These are phyloP conservation scores for Calonectria leucothoes DNA, from an alignment of 2,329 filamentous ascomycete genomes.

Conservation along the genomic window DNA sequence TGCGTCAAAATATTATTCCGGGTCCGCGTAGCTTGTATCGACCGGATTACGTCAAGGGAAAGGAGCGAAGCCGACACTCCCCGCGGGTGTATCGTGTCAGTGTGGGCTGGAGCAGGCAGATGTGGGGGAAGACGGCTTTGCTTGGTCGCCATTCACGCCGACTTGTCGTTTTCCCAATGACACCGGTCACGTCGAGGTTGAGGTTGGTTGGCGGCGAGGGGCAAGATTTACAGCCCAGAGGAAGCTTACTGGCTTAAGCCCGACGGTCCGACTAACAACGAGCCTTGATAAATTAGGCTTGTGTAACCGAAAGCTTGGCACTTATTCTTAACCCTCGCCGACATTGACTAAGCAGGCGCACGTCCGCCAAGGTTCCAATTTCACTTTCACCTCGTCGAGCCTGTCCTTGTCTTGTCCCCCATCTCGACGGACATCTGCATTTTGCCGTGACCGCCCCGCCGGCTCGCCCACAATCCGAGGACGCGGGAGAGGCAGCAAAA, in stretches of 20 bases:
- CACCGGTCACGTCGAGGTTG: not conserved
- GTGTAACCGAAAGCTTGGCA: constrained; percentile 4
- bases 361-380: not conserved
- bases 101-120: no score
- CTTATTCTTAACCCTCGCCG: not conserved
- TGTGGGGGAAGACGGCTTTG: not conserved
- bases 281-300: not conserved
- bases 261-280: constrained; percentile 4
- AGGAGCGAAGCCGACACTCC: not conserved
- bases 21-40: not conserved
- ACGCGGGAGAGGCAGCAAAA: not conserved
- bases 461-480: not conserved
- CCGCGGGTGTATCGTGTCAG: not conserved
- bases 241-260: not conserved
- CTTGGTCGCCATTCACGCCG: no score
- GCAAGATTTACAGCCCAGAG: not conserved
- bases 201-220: not conserved
- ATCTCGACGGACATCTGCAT: no score
- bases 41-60: not conserved
- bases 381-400: not conserved
- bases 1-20: constrained; percentile 3
- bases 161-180: not conserved
- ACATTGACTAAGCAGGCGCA: not conserved
- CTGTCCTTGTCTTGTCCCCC: not conserved
- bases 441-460: no score